Base-by-base conservation (phyloP, 2,329 filamentous ascomycete genomes). In the Pyrenophora seminiperda region DNA sequence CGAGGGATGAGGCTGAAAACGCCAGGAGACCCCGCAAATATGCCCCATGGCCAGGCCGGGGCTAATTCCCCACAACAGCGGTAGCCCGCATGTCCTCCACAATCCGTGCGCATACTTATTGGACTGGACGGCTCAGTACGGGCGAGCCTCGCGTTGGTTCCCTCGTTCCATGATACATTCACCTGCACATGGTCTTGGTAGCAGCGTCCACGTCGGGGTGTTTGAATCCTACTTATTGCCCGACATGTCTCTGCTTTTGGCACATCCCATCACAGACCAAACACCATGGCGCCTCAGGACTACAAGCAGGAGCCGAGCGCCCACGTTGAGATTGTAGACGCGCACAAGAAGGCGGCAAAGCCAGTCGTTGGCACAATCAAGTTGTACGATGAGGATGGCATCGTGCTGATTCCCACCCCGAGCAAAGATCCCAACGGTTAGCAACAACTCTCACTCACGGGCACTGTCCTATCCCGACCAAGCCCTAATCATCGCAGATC, bases 391-490 rank as follows among this genome's bases (percentile, higher is more conserved):
- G 53, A 53, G 18, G 50, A 45, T 7, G 46, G 50, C 33, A 56
- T 53, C 10, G 50, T 53, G n/a, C 50, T 56, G 24, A 53, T 56
- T 19, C 53, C 53, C 7, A 56, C 53, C 5, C 53, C 53, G 7
- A 53, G 20, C 29, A 40, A 31, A 15, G 53, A 56, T 44, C 50
- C 53, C 15, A 56, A 53, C 5, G 53, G 53, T 56, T 36, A 24
- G 49, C 19, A 5, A 31, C 24, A 19, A 17, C n/a, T n/a, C n/a
- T n/a, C n/a, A n/a, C n/a, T 1, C 33, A 33, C 13, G 11, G n/a
- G 29, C 7, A 14, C 9, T 29, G 19, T n/a, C 1, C 4, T 14
- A 14, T 19, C 15, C 6, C 33, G 33, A 19, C 6, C 15, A 1
- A 3, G 29, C n/a, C 3, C 30, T 22, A 22, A 37, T 40, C 17